Conservation (phyloP, 768 basidiomycete species). For the Lyophyllum atratum region DNA sequence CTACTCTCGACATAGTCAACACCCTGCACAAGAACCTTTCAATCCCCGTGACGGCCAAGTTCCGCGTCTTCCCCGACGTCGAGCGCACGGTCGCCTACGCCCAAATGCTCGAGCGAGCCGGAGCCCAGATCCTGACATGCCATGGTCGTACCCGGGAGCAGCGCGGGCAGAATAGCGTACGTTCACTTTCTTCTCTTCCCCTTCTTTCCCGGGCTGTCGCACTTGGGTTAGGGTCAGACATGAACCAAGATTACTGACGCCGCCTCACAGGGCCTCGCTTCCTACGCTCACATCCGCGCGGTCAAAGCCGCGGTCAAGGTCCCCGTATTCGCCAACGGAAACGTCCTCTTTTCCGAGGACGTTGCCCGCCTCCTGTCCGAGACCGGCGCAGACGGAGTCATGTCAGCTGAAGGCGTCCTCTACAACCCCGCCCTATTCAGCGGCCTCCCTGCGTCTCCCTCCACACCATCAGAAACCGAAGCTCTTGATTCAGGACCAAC, state of each 20-base stretch:
- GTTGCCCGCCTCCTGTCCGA: conserved; percentile 74
- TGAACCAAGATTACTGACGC: background rate
- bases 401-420: conserved; percentile 93
- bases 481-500: background rate
- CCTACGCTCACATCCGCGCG: conserved; percentile 87
- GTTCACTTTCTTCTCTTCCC: conserved; percentile 17
- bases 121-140: conserved; percentile 92
- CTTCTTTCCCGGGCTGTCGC: background rate
- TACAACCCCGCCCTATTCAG: conserved; percentile 88
- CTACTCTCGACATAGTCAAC: conserved; percentile 62
- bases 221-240: too few species aligned
- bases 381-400: conserved; percentile 90
- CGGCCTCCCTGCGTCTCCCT: conserved; percentile 21
- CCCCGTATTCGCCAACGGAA: conserved; percentile 97
- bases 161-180: conserved; percentile 78
- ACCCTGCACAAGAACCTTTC: conserved; percentile 80
- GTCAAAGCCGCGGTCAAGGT: conserved; percentile 90
- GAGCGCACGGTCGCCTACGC: conserved; percentile 94
- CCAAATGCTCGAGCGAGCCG: conserved; percentile 92
- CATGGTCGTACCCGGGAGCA: conserved; percentile 93
- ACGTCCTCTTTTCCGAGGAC: conserved; percentile 87
- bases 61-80: conserved; percentile 83
- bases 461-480: background rate
- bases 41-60: conserved; percentile 96
- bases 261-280: conserved; percentile 71